phyloP scores from a whole-genome alignment of 2,329 filamentous ascomycete genomes.

The Neoascochyta sp. region DNA sequence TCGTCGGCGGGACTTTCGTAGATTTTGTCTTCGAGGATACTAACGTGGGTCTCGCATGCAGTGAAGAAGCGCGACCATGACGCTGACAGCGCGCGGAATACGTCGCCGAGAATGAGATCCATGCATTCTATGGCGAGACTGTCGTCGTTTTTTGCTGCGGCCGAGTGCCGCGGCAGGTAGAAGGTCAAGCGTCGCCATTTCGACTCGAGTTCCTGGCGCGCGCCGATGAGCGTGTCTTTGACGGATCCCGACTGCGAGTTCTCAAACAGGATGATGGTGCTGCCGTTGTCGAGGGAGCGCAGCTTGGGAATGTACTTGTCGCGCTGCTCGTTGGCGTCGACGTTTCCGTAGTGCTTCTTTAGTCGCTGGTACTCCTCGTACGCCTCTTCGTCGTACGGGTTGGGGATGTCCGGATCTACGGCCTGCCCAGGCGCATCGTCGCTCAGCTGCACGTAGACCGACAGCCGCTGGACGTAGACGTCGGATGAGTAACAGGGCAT shows the following conservation, averaged over 20 bases:
- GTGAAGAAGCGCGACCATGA: slow-evolving; percentile 48
- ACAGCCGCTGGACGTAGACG: slow-evolving; percentile 49
- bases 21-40: slow-evolving; percentile 45
- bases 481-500: slow-evolving; percentile 47
- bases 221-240: slow-evolving; percentile 50
- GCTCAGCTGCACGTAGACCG: slow-evolving; percentile 50
- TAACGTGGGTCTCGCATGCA: slow-evolving; percentile 48
- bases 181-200: slow-evolving; percentile 53
- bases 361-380: slow-evolving; percentile 32
- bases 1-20: slow-evolving; percentile 55
- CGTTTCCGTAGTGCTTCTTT: slow-evolving; percentile 27
- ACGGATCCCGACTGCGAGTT: slow-evolving; percentile 47
- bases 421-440: slow-evolving; percentile 41
- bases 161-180: slow-evolving; percentile 40
- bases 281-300: slow-evolving; percentile 47
- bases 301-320: slow-evolving; percentile 42
- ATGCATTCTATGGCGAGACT: slow-evolving; percentile 47
- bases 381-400: slow-evolving; percentile 44
- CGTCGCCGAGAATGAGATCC: slow-evolving; percentile 48
- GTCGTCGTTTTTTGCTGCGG: slow-evolving; percentile 29
- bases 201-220: slow-evolving; percentile 50
- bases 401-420: slow-evolving; percentile 42
- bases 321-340: slow-evolving; percentile 27
- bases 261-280: slow-evolving; percentile 53
- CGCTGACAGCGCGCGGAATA: slow-evolving; percentile 47